Evolutionary conservation across 2,329 filamentous ascomycete genomes (phyloP), one percentile per base, ranked within the genome.

Genomic region (Epichloe gansuensis): DNA sequence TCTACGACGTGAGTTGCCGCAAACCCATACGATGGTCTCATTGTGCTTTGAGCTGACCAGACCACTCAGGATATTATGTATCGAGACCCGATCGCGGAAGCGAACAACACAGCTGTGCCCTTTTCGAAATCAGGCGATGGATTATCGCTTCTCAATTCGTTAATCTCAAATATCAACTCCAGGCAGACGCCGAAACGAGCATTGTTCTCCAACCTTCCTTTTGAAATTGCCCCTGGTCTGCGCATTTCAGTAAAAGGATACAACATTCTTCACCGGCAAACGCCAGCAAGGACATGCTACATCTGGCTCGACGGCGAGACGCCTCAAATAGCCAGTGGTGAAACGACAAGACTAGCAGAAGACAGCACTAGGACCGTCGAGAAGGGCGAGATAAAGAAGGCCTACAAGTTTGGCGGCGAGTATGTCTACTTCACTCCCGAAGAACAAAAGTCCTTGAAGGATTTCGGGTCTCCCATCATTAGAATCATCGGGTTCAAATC

Each of bases 401-500:
- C 91, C 0, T 98, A 93, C 74, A 96, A 93, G 61, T 97, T 97
- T 63, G 93, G 91, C 12, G 90, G 89, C 40, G 88, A 95, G 58
- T 89, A 89, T 47, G 81, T 98, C 46, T 78, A 85, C 47, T 98
- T 98, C 65, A 83, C 83, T 0, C 78, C 83, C 0, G 89, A 96
- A 36, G 91, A 98, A 65, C 81, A 91, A 54, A 84, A 84, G 53
- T 71, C 77, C 21, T 75, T 98, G 53, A 83, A 84, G 55, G 74
- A 87, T 58, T 95, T 95, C 60, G 91, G 90, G 3, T 76, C 85
- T 1, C 87, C 89, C 0, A 74, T 87, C 12, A 85, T 98, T 52
- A 84, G 89, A 5, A 85, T 98, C 57, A 85, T 98, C 52, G 93
- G 93, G 5, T 98, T 98, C 76, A 98, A 97, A 64, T 81, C 88